Evolutionary conservation across 192 early-diverging fungal species (phyloP).

Genomic region (Gonapodya prolifera): DNA sequence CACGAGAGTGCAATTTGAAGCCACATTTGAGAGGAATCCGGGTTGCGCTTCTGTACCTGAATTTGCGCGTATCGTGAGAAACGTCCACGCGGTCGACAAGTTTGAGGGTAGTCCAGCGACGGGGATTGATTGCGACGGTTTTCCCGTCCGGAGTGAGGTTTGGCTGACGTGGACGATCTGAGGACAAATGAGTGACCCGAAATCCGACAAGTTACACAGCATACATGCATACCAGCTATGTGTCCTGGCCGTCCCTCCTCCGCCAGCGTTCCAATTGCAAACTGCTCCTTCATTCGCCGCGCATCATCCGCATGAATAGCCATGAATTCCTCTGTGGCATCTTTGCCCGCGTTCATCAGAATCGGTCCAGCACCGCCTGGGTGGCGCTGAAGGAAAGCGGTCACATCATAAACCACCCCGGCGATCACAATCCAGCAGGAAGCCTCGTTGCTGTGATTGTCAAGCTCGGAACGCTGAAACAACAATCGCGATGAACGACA

Average conservation of each 20-base stretch:
- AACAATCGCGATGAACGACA: too few relatives aligned
- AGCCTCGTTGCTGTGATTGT: conserved; percentile 25
- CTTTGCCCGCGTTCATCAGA: conserved; percentile 20
- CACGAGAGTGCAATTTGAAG: neutral
- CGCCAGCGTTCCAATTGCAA: conserved; percentile 11
- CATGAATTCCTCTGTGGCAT: conserved; percentile 24
- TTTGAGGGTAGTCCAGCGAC: neutral
- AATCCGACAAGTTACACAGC: neutral
- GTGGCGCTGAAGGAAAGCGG: conserved; percentile 28
- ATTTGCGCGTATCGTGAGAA: neutral
- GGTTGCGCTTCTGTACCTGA: neutral
- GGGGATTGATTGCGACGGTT: neutral
- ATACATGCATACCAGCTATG: neutral
- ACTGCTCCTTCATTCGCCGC: conserved; percentile 14
- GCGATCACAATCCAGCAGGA: conserved; percentile 29
- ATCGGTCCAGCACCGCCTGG: conserved; percentile 29
- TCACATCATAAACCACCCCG: conserved; percentile 33
- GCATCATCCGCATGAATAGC: conserved; percentile 23
- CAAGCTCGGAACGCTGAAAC: conserved; percentile 13
- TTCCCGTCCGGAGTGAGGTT: neutral
- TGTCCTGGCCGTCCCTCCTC: neutral
- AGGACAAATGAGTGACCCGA: neutral
- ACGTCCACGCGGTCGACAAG: neutral
- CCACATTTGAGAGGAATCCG: neutral
- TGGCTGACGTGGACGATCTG: neutral